Evolutionary conservation across 2,329 filamentous ascomycete genomes (phyloP), one percentile per base, ranked within the genome.

Genomic region (Amauroascus verrucosus): DNA sequence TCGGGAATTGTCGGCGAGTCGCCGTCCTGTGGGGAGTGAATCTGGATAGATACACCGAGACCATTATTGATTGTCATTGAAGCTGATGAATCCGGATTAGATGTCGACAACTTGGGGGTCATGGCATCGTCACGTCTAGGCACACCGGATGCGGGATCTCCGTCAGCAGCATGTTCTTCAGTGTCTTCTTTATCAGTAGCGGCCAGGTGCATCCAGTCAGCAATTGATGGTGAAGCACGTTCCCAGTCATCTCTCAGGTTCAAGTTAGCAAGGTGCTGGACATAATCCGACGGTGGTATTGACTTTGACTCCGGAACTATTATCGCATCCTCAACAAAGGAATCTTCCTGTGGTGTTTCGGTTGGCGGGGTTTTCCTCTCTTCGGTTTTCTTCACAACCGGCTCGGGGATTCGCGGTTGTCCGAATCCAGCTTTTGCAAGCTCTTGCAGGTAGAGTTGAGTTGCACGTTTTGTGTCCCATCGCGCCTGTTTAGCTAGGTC

Each of bases 391-490:
- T 44, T 49, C 11, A 37, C 38, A 26, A 35, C 13, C 28, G 48
- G 38, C 26, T 51, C 48, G n/a, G 56, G 53, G 18, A 57, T 33
- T 53, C 61, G 54, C 56, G 59, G 51, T 20, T 56, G 60, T 14
- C 64, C 61, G 11, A 62, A 60, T 41, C 62, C 62, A 13, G 65
- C 67, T 35, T 65, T 64, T 14, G 70, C 66, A 56, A 77, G 61
- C 55, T 77, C 70, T 54, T 77, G 72, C 4, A 81, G 63, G 61
- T 78, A 80, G n/a, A 77, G 70, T 56, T 77, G 75, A 2, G 75
- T 77, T 2, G 77, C 75, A 54, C 76, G 75, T 53, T 75, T 76
- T 1, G 76, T 75, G 49, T 77, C 75, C 74, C 77, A 80, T 32
- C 74, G 71, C 6, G 73, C 73, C 55, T 77, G 70, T 57, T 74